phyloP scores from a whole-genome alignment of 2,329 filamentous ascomycete species.

The Bipolaris bicolor region DNA sequence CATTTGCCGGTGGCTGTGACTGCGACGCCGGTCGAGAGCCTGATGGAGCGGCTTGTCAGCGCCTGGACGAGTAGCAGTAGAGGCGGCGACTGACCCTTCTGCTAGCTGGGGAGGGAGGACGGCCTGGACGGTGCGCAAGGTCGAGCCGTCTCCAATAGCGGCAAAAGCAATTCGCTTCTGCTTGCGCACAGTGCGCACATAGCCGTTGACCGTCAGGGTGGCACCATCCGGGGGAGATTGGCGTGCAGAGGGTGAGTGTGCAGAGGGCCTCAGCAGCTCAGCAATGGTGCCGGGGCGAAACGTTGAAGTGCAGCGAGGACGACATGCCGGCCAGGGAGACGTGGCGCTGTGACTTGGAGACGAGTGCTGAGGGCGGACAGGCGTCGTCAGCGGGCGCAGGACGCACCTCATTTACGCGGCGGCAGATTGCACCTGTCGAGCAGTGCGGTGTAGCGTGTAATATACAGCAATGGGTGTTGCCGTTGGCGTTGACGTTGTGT shows the following conservation, averaged over 20 bases:
- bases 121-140: conserved; percentile 77
- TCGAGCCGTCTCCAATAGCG: conserved; percentile 85
- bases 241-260: conserved; percentile 47
- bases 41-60: conserved; percentile 49
- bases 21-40: conserved; percentile 80
- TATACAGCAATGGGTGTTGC: conserved; percentile 15
- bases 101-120: conserved; percentile 75
- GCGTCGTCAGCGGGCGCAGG: conserved; percentile 30
- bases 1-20: conserved; percentile 79
- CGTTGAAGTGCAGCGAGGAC: conserved; percentile 41
- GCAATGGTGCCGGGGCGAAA: conserved; percentile 42
- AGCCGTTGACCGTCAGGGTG: conserved; percentile 68
- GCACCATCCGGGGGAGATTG: conserved; percentile 52
- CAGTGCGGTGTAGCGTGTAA: conserved; percentile 20
- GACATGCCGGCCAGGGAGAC: conserved; percentile 24
- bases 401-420: conserved; percentile 40
- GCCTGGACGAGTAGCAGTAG: conserved; percentile 4
- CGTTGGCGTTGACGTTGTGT: conserved; percentile 13
- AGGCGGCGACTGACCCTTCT: conserved; percentile 65
- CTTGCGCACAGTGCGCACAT: conserved; percentile 81
- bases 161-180: conserved; percentile 87
- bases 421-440: conserved; percentile 25
- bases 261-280: conserved; percentile 62
- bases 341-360: conserved; percentile 24
- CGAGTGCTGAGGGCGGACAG: conserved; percentile 28